A percentile compares a stretch with the other conserved stretches of the same genome.
phyloP scores from a whole-genome alignment of 1,284 basidiomycete species.

The Rhodotorula sp. region DNA sequence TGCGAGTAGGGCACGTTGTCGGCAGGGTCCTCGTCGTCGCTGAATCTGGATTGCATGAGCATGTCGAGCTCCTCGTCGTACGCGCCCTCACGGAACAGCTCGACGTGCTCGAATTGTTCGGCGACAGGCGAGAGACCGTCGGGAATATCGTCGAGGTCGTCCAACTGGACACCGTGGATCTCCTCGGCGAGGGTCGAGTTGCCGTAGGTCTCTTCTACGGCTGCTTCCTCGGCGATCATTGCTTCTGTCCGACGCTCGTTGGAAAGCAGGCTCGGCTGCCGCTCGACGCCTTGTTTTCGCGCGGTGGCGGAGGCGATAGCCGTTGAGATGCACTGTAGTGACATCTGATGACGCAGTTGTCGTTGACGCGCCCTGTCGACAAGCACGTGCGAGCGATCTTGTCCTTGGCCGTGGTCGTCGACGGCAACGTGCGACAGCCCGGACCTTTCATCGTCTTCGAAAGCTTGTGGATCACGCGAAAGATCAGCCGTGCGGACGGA shows the following conservation, averaged over 20 bases:
- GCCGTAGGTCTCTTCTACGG: no score
- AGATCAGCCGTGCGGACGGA: conserved; percentile 36
- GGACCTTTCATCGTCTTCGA: background rate
- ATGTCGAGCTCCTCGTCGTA: conserved; percentile 38
- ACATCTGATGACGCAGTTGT: conserved; percentile 42
- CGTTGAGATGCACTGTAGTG: conserved; percentile 43
- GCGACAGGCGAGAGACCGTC: conserved; percentile 29
- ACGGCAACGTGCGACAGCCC: no score
- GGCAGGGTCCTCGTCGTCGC: conserved; percentile 31
- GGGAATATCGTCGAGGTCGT: conserved; percentile 44
- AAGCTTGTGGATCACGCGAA: conserved; percentile 4
- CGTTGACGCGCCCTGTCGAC: conserved; percentile 34
- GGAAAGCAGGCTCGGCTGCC: conserved; percentile 17
- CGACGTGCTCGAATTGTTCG: conserved; percentile 1
- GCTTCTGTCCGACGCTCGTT: background rate
- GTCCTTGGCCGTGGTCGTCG: background rate
- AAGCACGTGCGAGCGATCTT: conserved; percentile 4
- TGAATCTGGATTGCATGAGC: conserved; percentile 32
- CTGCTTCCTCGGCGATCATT: background rate
- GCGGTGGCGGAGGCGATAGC: conserved; percentile 44
- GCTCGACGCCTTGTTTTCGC: conserved; percentile 28
- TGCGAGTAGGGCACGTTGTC: background rate
- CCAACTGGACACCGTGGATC: conserved; percentile 34
- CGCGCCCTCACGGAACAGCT: conserved; percentile 1
- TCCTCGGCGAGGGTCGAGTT: no score